These are phyloP conservation scores for Paramecium biaurelia DNA, from an alignment of 73 alveolate species.

Conservation along the genomic window DNA sequence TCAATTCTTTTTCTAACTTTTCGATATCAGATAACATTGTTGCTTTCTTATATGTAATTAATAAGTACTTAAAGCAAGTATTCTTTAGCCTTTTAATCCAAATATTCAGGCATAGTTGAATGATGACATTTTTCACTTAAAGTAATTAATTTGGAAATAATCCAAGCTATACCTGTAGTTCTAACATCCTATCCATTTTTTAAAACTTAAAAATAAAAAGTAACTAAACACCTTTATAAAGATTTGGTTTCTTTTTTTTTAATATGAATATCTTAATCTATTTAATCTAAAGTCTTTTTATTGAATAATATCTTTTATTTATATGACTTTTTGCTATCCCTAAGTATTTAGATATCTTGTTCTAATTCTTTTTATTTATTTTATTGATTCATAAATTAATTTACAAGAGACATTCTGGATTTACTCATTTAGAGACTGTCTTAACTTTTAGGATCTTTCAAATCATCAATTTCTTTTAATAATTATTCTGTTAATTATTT, in stretches of 20 bases:
- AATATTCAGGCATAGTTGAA: not conserved
- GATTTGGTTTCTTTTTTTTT: not conserved
- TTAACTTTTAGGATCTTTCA: not conserved
- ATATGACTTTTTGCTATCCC: slow-evolving; percentile 11
- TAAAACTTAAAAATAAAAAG: not conserved
- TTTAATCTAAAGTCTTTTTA: not conserved
- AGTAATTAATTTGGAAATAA: not conserved
- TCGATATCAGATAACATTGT: not conserved
- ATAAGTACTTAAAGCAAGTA: not conserved
- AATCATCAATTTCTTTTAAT: not conserved
- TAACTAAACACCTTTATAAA: not conserved
- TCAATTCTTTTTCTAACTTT: slow-evolving; percentile 2
- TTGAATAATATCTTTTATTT: not conserved
- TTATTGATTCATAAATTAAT: not conserved
- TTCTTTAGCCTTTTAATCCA: slow-evolving; percentile 31
- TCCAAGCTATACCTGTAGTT: slow-evolving; percentile 21
- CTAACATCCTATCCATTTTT: slow-evolving; percentile 22
- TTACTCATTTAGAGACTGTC: not conserved
- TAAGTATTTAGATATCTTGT: not conserved
- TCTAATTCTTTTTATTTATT: slow-evolving; percentile 10
- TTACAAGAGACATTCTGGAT: not conserved
- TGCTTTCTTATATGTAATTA: not conserved
- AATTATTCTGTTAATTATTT: not conserved
- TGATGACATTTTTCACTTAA: not conserved
- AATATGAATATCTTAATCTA: not conserved